phyloP scores from a whole-genome alignment of 768 basidiomycete species.

The Mycena polygramma region DNA sequence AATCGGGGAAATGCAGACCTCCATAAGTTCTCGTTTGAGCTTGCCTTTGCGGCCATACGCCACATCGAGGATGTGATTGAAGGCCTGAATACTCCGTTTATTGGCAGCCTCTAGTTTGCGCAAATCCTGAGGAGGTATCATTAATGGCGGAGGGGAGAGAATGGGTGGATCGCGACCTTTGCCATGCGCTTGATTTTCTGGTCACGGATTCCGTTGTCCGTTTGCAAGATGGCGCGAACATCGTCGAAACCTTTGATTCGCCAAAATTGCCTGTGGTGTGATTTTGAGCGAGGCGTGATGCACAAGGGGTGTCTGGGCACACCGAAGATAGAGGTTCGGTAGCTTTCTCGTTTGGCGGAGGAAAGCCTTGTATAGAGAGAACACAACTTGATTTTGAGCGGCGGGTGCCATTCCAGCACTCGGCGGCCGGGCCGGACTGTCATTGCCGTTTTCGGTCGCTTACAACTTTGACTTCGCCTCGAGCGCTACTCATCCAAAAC shows the following conservation, averaged over 20 bases:
- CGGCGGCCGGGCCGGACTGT: conserved; percentile 6
- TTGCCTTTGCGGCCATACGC: conserved; percentile 86
- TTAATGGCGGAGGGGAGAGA: conserved; percentile 14
- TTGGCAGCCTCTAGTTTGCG: conserved; percentile 68
- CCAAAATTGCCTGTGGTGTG: conserved; percentile 69
- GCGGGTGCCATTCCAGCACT: neutral
- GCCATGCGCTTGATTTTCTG: conserved; percentile 63
- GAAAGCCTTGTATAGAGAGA: conserved; percentile 57
- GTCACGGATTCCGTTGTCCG: conserved; percentile 48
- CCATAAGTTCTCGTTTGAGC: conserved; percentile 75
- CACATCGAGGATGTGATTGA: conserved; percentile 70
- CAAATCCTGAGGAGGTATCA: conserved; percentile 58
- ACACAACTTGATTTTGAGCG: conserved; percentile 36
- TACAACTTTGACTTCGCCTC: neutral
- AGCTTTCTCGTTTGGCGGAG: conserved; percentile 56
- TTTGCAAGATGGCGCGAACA: conserved; percentile 60
- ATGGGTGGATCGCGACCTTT: conserved; percentile 55
- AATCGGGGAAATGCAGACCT: conserved; percentile 54
- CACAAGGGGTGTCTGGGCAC: conserved; percentile 7
- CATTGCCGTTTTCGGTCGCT: neutral
- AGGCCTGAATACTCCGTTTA: conserved; percentile 60
- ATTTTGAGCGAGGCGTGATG: conserved; percentile 6
- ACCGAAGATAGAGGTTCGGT: conserved; percentile 62
- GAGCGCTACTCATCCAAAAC: neutral
- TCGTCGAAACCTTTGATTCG: conserved; percentile 71